Base-by-base conservation (phyloP, 768 basidiomycete genomes). In the Kwoniella dejecticola region DNA sequence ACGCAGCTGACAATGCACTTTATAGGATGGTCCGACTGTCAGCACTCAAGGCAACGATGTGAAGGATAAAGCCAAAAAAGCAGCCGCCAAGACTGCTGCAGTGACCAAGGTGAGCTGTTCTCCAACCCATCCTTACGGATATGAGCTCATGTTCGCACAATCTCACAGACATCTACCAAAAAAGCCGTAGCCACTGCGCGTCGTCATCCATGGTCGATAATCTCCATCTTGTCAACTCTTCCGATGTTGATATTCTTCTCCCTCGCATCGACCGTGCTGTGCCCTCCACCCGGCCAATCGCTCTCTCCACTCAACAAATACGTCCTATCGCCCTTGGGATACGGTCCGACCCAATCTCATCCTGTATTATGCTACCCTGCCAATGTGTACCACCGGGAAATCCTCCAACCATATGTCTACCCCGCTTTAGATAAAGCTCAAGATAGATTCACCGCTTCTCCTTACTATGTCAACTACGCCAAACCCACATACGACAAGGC, bases 381-480 rank as follows among this genome's bases (percentile, higher is more conserved):
- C 2, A 70, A 71, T 46, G 55, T 60, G 10, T 78, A 78, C 46
- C 71, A 75, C 45, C 46, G 62, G 1, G 57, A 67, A 13, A 40
- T 78, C 47, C 68, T 75, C 13, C 36, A 70, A 45, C 77, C 77
- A 7, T 73, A 75, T 55, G 62, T 78, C 61, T 76, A 76, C 47
- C 77, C 77, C 5, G 47, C 64, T 33, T 15, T 77, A 17, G 67
- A 71, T 17, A 23, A 60, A 19, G 33, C 56, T 30, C 47, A 61
- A 15, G 12, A 44, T 15, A 15, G 55, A 29, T 27, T 62, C 12
- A 31, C 61, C 10, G 12, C 63, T 17, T 63, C 64, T 38, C 67
- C 69, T 5, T 29, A 60, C 24, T 77, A 74, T 54, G 47, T 19
- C 2, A 62, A 65, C 11, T 57, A 53, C 44, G 45, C 71, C 4